These are phyloP conservation scores for Torulaspora gathmanii DNA, from an alignment of 805 yeast species.

Conservation along the genomic window DNA sequence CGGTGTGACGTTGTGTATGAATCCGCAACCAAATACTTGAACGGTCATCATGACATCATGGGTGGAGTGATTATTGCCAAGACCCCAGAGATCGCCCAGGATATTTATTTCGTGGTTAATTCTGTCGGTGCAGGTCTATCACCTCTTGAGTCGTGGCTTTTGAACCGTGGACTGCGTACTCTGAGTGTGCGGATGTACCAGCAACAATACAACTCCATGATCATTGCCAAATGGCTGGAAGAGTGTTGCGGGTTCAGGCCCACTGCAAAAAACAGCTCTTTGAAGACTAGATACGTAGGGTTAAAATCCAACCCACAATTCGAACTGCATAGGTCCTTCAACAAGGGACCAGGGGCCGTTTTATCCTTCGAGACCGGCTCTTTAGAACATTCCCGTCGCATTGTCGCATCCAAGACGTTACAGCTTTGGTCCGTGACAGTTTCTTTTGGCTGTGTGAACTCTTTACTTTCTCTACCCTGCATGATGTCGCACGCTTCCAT, in stretches of 20 bases:
- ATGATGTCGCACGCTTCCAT: constrained; percentile 97
- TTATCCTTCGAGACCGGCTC: constrained; percentile 84
- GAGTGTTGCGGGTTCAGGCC: constrained; percentile 49
- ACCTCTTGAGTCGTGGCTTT: constrained; percentile 90
- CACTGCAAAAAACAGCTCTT: constrained; percentile 7
- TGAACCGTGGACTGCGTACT: constrained; percentile 84
- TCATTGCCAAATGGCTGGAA: constrained; percentile 69
- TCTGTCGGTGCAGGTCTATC: constrained; percentile 88
- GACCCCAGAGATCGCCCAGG: constrained; percentile 57
- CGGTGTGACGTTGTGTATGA: constrained; percentile 92
- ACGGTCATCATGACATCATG: constrained; percentile 96
- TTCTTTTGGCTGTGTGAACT: constrained; percentile 90
- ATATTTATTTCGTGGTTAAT: constrained; percentile 71
- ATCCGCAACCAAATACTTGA: constrained; percentile 85
- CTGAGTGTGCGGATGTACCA: constrained; percentile 79
- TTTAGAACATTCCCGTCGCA: constrained; percentile 56
- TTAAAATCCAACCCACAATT: constrained; percentile 75
- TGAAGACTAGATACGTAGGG: constrained; percentile 80
- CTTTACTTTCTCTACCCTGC: constrained; percentile 90
- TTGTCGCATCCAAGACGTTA: constrained; percentile 59
- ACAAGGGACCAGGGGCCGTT: constrained; percentile 86
- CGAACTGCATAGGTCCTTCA: constrained; percentile 68
- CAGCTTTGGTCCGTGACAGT: constrained; percentile 84
- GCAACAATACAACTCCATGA: constrained; percentile 77
- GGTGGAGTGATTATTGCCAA: constrained; percentile 85